Conservation (phyloP, 78 protist genomes). For the Polysphondylium violaceum region DNA sequence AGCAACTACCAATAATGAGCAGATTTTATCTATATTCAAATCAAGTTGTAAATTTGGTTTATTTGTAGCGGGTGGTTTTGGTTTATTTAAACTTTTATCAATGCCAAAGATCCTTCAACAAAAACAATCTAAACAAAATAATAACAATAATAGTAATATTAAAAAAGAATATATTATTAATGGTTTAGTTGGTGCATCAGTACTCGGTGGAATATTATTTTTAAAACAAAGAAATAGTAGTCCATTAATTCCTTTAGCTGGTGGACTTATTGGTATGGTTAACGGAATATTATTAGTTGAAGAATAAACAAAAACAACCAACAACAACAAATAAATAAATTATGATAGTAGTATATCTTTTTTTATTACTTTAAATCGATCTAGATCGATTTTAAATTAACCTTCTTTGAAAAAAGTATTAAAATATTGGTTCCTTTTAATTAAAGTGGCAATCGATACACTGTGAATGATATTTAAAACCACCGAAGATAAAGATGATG, state of each 20-base stretch:
- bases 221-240: constrained; percentile 17
- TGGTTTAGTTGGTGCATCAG: constrained; percentile 21
- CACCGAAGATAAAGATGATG: too few species aligned
- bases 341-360: too few species aligned
- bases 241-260: constrained; percentile 6
- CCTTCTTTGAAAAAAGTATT: too few species aligned
- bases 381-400: too few species aligned
- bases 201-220: constrained; percentile 37
- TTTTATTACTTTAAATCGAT: too few species aligned
- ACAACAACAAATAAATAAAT: too few species aligned
- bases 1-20: background rate
- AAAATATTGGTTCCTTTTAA: too few species aligned
- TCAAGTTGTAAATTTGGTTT: constrained; percentile 34
- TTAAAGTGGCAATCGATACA: too few species aligned
- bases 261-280: constrained; percentile 41
- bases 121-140: background rate
- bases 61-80: constrained; percentile 18
- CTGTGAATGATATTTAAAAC: too few species aligned
- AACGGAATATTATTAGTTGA: constrained; percentile 17
- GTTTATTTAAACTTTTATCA: constrained; percentile 12
- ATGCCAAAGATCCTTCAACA: background rate
- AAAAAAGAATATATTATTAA: background rate
- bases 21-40: constrained; percentile 19
- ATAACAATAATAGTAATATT: background rate
- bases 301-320: background rate